phyloP scores from a whole-genome alignment of 352 stramenopile genomes.

The Thraustotheca clavata region DNA sequence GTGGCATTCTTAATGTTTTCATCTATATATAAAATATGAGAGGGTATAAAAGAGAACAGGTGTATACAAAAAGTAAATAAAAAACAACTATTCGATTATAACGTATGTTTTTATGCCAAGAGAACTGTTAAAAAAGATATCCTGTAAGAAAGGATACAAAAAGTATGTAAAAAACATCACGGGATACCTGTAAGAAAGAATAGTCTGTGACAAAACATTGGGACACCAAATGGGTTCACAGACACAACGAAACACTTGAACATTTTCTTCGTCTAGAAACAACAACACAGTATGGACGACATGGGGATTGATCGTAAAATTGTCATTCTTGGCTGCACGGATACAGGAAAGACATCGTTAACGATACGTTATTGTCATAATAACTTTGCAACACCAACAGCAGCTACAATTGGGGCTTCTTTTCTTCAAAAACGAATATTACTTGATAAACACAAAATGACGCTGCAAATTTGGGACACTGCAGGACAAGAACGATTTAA shows the following conservation, averaged over 20 bases:
- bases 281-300: slow-evolving; percentile 63
- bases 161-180: neutral
- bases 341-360: slow-evolving; percentile 85
- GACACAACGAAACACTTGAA: neutral
- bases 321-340: slow-evolving; percentile 83
- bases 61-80: too few relatives aligned
- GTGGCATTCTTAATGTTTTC: too few relatives aligned
- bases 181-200: neutral
- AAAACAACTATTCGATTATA: too few relatives aligned
- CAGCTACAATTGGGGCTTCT: slow-evolving; percentile 75
- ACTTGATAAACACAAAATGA: slow-evolving; percentile 71
- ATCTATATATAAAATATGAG: too few relatives aligned
- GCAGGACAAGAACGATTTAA: slow-evolving; percentile 70
- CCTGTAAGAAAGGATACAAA: neutral
- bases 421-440: slow-evolving; percentile 83
- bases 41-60: too few relatives aligned
- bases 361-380: slow-evolving; percentile 84
- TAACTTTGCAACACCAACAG: slow-evolving; percentile 76
- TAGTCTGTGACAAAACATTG: neutral
- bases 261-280: neutral
- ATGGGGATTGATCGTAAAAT: slow-evolving; percentile 81
- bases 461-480: slow-evolving; percentile 84
- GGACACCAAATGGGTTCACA: neutral
- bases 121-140: neutral
- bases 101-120: too few relatives aligned